phyloP scores from a whole-genome alignment of 139 green algal species.

The Chlorella sp. region DNA sequence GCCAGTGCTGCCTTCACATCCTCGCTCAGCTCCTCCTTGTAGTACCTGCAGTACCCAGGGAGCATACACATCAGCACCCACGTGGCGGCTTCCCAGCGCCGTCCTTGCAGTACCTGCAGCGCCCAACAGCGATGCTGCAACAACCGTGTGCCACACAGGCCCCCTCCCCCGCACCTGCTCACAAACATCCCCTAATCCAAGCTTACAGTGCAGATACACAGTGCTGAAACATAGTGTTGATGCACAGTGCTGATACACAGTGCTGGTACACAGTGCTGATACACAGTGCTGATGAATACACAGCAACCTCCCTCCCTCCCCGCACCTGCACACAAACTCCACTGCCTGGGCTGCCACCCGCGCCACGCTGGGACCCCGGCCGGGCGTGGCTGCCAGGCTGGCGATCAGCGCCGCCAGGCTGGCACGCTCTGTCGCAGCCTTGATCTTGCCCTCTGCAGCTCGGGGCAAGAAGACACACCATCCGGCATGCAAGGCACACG shows the following conservation, averaged over 20 bases:
- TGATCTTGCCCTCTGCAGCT: slow-evolving; percentile 72
- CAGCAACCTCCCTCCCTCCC: too few species aligned
- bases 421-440: slow-evolving; percentile 64
- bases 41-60: neutral
- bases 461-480: too few species aligned
- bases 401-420: slow-evolving; percentile 59
- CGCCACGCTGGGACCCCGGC: slow-evolving; percentile 17
- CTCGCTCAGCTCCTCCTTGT: slow-evolving; percentile 59
- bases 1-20: slow-evolving; percentile 60
- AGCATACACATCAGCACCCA: too few species aligned
- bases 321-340: slow-evolving; percentile 35
- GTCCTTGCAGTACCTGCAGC: too few species aligned
- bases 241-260: too few species aligned
- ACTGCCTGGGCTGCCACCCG: slow-evolving; percentile 6
- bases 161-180: neutral
- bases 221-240: too few species aligned
- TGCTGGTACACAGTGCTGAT: too few species aligned
- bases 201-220: too few species aligned
- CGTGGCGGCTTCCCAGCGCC: too few species aligned
- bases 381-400: slow-evolving; percentile 43
- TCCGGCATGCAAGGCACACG: too few species aligned
- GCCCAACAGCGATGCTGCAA: neutral
- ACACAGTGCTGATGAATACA: too few species aligned
- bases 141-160: too few species aligned
- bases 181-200: neutral